phyloP scores from a whole-genome alignment of 2,329 filamentous ascomycete species.

The Penicillium sp. region DNA sequence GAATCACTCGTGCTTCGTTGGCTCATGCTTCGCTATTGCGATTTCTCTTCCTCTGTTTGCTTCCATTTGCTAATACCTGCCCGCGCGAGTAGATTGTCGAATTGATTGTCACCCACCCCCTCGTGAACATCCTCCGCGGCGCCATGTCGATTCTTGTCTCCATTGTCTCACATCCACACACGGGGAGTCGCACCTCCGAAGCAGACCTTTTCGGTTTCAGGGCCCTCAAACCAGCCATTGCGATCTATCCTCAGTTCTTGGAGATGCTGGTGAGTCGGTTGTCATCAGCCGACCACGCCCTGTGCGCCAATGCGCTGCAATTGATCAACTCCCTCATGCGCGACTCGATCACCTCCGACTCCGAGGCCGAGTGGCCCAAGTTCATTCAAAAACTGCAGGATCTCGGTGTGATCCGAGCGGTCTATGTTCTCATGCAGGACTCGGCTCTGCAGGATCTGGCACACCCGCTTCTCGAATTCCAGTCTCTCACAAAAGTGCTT shows the following conservation, averaged over 20 bases:
- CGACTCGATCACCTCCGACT: slow-evolving; percentile 79
- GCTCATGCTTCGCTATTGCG: not conserved
- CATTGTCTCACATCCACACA: slow-evolving; percentile 81
- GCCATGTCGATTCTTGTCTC: slow-evolving; percentile 96
- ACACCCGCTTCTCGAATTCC: slow-evolving; percentile 88
- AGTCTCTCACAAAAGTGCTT: slow-evolving; percentile 84
- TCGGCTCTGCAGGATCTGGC: slow-evolving; percentile 88
- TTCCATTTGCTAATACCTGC: slow-evolving; percentile 5
- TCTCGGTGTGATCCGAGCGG: slow-evolving; percentile 86
- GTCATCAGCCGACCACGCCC: slow-evolving; percentile 88
- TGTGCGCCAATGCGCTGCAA: slow-evolving; percentile 94
- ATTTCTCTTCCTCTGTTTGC: not conserved
- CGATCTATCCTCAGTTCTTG: slow-evolving; percentile 89
- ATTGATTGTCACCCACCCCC: slow-evolving; percentile 88
- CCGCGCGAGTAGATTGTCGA: slow-evolving; percentile 67
- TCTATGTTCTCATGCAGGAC: slow-evolving; percentile 92
- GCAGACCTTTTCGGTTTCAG: slow-evolving; percentile 80
- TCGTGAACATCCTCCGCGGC: slow-evolving; percentile 95
- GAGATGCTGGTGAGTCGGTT: slow-evolving; percentile 90
- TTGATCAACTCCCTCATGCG: slow-evolving; percentile 94
- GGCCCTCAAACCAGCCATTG: slow-evolving; percentile 87
- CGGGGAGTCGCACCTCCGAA: slow-evolving; percentile 51
- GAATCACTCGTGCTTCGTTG: not conserved
- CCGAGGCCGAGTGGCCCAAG: slow-evolving; percentile 84
- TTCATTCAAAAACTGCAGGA: slow-evolving; percentile 95